These are phyloP conservation scores for Myochromella boudieri DNA, from an alignment of 768 basidiomycete genomes.

Conservation along the genomic window DNA sequence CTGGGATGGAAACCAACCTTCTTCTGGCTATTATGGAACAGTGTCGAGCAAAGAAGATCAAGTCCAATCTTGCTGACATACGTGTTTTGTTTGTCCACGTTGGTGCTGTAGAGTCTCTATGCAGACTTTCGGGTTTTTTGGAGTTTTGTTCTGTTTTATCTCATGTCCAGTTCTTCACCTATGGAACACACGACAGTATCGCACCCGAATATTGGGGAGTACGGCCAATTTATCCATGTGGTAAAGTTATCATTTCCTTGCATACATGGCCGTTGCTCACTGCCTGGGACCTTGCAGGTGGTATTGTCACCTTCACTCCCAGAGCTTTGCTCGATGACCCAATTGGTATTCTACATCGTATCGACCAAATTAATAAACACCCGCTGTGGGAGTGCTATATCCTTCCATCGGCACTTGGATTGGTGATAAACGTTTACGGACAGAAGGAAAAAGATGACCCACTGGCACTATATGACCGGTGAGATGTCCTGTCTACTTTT, in stretches of 20 bases:
- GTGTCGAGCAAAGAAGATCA: conserved; percentile 38
- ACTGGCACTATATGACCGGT: conserved; percentile 39
- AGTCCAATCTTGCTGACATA: conserved; percentile 34
- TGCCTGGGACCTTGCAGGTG: conserved; percentile 43
- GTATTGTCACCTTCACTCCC: conserved; percentile 71
- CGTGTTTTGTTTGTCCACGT: conserved; percentile 68
- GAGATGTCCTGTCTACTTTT: conserved; percentile 16
- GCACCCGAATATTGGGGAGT: conserved; percentile 58
- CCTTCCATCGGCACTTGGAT: conserved; percentile 61
- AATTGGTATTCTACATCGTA: conserved; percentile 42
- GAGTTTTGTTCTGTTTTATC: conserved; percentile 43
- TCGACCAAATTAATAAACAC: conserved; percentile 55
- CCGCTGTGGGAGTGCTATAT: conserved; percentile 71
- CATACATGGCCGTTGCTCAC: not conserved
- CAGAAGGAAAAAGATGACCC: conserved; percentile 35
- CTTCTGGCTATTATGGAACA: conserved; percentile 45
- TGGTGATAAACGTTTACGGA: conserved; percentile 43
- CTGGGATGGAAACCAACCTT: conserved; percentile 40
- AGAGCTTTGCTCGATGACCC: conserved; percentile 57
- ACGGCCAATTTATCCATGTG: conserved; percentile 65
- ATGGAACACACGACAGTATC: conserved; percentile 60
- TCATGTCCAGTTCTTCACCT: conserved; percentile 62
- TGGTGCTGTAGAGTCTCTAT: conserved; percentile 49
- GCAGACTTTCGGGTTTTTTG: conserved; percentile 47
- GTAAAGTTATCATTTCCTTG: conserved; percentile 34